These are phyloP conservation scores for Pisolithus sp. DNA, from an alignment of 768 basidiomycete species.

Conservation along the genomic window DNA sequence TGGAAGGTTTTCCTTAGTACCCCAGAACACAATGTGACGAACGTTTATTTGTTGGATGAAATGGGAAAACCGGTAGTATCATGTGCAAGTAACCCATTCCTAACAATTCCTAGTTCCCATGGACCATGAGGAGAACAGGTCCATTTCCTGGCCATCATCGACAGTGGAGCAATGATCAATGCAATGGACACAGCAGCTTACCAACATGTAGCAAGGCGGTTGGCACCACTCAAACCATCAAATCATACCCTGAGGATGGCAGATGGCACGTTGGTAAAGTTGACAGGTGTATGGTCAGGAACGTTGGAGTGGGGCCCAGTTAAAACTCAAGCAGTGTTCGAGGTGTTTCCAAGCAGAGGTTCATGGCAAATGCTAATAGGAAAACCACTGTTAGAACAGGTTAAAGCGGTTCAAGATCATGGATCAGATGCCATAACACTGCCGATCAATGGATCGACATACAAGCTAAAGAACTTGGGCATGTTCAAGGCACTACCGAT, in stretches of 20 bases:
- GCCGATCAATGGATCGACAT: background rate
- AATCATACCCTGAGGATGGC: background rate
- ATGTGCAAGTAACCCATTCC: background rate
- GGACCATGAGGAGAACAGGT: constrained; percentile 11
- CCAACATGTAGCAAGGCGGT: background rate
- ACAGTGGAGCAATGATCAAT: constrained; percentile 14
- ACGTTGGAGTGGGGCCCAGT: constrained; percentile 11
- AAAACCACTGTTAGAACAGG: constrained; percentile 12
- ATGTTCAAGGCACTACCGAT: no score
- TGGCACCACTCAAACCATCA: background rate
- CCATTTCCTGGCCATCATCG: constrained; percentile 3
- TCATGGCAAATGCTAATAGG: constrained; percentile 12
- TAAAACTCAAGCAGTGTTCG: constrained; percentile 3
- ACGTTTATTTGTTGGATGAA: constrained; percentile 1
- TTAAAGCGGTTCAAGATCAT: constrained; percentile 13
- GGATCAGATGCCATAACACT: background rate
- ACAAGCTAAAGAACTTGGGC: no score
- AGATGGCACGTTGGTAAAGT: background rate
- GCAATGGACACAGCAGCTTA: constrained; percentile 8
- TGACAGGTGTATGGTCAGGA: background rate
- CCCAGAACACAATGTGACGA: background rate
- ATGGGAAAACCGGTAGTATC: background rate
- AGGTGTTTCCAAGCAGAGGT: constrained; percentile 20
- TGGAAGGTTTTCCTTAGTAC: no score
- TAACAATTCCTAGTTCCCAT: background rate